These are phyloP conservation scores for Eimeria sp. DNA, from an alignment of 169 alveolate species.

Conservation along the genomic window DNA sequence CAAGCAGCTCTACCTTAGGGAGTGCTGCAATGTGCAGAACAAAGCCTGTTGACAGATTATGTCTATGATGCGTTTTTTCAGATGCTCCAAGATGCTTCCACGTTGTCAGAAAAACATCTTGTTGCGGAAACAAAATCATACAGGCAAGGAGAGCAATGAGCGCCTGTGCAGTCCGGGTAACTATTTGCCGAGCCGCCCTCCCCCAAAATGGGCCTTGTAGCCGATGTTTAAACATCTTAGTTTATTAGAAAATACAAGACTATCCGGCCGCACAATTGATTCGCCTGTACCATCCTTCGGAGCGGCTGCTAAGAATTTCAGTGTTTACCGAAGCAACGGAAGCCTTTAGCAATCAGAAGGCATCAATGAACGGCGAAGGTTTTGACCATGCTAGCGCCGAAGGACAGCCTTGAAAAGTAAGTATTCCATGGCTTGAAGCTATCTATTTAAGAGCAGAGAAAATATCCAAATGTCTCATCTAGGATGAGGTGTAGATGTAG, in stretches of 20 bases:
- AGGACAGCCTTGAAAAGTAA: not conserved
- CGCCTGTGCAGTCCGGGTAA: not conserved
- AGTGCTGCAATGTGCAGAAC: constrained; percentile 15
- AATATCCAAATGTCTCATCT: not conserved
- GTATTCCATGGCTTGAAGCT: not conserved
- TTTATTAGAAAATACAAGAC: not conserved
- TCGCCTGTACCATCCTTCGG: not conserved
- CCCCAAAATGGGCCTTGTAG: not conserved
- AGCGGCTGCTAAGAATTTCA: not conserved
- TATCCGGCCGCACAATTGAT: not conserved
- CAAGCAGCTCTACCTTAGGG: constrained; percentile 61
- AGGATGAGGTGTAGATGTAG: no score
- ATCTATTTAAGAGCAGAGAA: not conserved
- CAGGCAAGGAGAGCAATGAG: not conserved
- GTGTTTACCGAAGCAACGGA: not conserved
- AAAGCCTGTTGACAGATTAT: not conserved
- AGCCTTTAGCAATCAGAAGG: not conserved
- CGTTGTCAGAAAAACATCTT: not conserved
- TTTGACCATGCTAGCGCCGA: not conserved
- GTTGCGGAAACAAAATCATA: not conserved
- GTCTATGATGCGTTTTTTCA: not conserved
- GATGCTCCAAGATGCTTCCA: not conserved
- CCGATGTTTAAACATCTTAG: not conserved
- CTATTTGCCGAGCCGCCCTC: not conserved
- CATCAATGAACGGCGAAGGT: not conserved